phyloP scores from a whole-genome alignment of 495 filamentous ascomycete genomes.

The Chaetomidium leptoderma region DNA sequence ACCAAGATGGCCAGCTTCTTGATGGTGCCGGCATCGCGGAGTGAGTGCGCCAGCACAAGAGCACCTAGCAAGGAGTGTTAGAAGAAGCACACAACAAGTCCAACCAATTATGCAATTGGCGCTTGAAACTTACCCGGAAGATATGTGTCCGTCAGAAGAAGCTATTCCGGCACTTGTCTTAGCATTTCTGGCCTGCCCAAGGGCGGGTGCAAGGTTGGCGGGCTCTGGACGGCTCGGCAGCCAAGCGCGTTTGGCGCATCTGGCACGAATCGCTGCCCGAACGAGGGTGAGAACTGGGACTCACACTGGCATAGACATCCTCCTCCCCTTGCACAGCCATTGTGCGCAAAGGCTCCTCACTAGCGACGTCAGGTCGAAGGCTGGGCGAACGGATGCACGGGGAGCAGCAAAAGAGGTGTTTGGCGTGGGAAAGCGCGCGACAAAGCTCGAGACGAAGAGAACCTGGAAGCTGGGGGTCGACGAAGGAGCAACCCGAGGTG shows the following conservation, averaged over 20 bases:
- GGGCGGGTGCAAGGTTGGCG: neutral
- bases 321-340: constrained; percentile 36
- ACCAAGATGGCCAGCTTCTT: constrained; percentile 83
- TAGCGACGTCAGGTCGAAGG: constrained; percentile 9
- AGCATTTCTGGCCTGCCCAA: constrained; percentile 22
- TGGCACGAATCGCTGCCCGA: neutral
- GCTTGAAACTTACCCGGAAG: constrained; percentile 64
- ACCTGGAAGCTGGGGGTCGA: neutral
- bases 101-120: constrained; percentile 19
- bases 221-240: neutral
- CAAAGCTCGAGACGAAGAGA: neutral
- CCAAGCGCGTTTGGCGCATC: constrained; percentile 5
- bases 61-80: constrained; percentile 56
- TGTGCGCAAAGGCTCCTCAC: constrained; percentile 20
- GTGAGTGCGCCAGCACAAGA: constrained; percentile 87
- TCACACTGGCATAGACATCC: constrained; percentile 56
- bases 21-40: constrained; percentile 83
- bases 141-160: constrained; percentile 85
- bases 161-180: constrained; percentile 47
- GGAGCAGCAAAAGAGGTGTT: neutral
- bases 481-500: neutral
- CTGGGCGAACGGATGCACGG: neutral
- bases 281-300: constrained; percentile 21
- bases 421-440: neutral
- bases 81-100: constrained; percentile 19